phyloP scores from a whole-genome alignment of 2,329 filamentous ascomycete genomes.

The Rugonectria rugulosa region DNA sequence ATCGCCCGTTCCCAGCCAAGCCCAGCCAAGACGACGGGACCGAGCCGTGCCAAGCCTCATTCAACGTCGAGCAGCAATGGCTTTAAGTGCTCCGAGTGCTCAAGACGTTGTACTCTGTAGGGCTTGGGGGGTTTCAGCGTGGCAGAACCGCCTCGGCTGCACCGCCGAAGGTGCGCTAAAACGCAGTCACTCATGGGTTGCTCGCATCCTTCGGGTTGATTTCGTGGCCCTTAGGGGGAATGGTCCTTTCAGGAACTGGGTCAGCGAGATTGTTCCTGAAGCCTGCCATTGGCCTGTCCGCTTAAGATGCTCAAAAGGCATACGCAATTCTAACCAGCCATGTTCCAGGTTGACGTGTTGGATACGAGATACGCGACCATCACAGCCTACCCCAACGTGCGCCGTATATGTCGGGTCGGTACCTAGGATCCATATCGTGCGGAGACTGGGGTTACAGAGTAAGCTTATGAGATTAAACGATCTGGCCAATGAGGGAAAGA shows the following conservation, averaged over 20 bases:
- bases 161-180: not conserved
- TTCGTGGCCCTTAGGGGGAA: not conserved
- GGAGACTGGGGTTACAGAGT: too few relatives aligned
- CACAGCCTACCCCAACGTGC: too few relatives aligned
- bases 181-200: not conserved
- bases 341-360: slow-evolving; percentile 13
- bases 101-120: not conserved
- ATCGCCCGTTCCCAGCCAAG: slow-evolving; percentile 11
- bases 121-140: not conserved
- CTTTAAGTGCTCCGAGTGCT: not conserved
- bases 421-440: too few relatives aligned
- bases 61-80: not conserved
- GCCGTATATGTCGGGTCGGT: not conserved
- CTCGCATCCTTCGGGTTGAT: not conserved
- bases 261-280: not conserved
- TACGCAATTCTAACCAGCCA: not conserved
- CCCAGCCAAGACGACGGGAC: not conserved
- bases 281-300: not conserved
- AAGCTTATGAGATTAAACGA: too few relatives aligned
- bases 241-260: not conserved
- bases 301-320: not conserved
- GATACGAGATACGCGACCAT: not conserved
- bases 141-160: not conserved
- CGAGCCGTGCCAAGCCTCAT: slow-evolving; percentile 5
- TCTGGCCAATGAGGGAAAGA: too few relatives aligned